Base-by-base conservation (phyloP, 495 filamentous ascomycete genomes). In the Penicillium robsamsonii region DNA sequence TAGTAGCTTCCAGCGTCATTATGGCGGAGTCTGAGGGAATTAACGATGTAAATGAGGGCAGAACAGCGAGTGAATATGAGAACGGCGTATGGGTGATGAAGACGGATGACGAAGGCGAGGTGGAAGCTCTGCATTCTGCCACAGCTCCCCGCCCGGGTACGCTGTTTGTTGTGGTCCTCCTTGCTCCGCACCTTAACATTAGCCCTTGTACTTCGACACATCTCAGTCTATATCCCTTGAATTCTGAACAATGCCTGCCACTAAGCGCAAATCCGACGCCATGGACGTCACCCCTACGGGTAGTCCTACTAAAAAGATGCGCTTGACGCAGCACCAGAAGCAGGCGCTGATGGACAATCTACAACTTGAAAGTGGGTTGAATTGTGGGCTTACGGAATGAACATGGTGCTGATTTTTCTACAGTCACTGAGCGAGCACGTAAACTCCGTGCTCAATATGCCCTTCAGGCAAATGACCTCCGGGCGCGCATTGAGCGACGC, bases 361-460 rank as follows among this genome's bases (percentile, higher is more conserved):
- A 29, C 91, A 96, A 63, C 80, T 97, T 43, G 94, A 98, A 75
- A 84, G 94, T 96, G 82, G 53, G 87, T 73, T 46, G 35, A 17
- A 5, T 13, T 7, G 10, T 49, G 27, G 22, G 41, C n/a, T 20
- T 10, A 15, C 4, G 2, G 41, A 5, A 17, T n/a, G 2, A n/a
- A 6, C 6, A 22, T n/a, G 12, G 13, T 22, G 13, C 55, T 54
- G 15, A 50, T 44, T 31, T 18, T 1, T 20, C 5, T 43, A 12
- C 61, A 97, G 94, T 97, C 59, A 93, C 90, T 27, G 91, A 96
- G 74, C 86, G 94, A 61, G 91, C 90, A 35, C 84, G 94, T 51
- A 95, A 94, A 71, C 83, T 97, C 25, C 87, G 92, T 58, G 86
- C 92, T 4, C 92, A 95, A 71, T 96, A 95, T 75, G 87, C 87